Evolutionary conservation across 192 early-diverging fungal genomes (phyloP).

Genomic region (Umbelopsis sp.): DNA sequence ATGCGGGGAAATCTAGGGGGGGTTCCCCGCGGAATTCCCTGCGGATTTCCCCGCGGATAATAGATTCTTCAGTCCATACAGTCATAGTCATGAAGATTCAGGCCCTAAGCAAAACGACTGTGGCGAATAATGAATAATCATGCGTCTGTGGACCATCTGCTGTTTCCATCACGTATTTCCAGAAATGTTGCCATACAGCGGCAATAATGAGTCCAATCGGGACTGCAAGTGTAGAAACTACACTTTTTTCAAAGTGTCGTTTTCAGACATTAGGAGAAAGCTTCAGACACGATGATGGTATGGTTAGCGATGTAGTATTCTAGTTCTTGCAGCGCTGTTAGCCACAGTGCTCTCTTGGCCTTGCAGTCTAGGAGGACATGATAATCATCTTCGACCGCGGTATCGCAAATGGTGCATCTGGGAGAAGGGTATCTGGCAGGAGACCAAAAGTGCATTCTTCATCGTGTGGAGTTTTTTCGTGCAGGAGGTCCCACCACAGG

Average conservation of each 20-base stretch:
- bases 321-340: background rate
- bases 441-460: background rate
- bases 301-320: background rate
- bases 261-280: background rate
- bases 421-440: slow-evolving; percentile 5
- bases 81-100: background rate
- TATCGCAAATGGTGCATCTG: slow-evolving; percentile 6
- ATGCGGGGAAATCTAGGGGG: background rate
- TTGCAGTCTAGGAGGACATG: background rate
- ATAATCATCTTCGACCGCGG: slow-evolving; percentile 1
- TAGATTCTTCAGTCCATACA: background rate
- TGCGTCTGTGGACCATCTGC: background rate
- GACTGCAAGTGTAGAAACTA: slow-evolving; percentile 5
- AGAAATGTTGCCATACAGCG: background rate
- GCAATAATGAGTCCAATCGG: background rate
- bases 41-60: background rate
- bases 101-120: background rate
- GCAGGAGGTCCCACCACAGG: background rate
- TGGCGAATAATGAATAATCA: background rate
- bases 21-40: background rate
- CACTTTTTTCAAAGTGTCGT: background rate
- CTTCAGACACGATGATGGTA: background rate
- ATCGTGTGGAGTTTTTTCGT: background rate
- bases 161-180: slow-evolving; percentile 5
- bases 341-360: background rate